These are phyloP conservation scores for Sphagnum tenellum DNA, from an alignment of 225 moss, liverwort and hornwort species.

Conservation along the genomic window DNA sequence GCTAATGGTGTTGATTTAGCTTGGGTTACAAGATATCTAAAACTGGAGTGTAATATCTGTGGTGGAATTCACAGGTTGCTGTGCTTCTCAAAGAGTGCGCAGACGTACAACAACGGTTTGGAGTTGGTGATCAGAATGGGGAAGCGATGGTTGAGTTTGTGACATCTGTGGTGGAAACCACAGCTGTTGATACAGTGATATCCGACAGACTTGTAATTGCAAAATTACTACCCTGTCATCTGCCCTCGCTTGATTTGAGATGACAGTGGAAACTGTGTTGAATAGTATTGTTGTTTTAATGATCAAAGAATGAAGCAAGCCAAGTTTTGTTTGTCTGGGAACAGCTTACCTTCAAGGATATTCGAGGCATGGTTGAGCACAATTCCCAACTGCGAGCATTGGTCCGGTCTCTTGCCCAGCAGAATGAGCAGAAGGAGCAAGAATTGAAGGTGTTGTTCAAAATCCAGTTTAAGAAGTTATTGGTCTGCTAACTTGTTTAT, in stretches of 20 bases:
- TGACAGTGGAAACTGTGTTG: no score
- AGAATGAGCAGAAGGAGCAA: slow-evolving; percentile 78
- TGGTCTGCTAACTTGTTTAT: no score
- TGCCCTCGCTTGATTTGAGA: no score
- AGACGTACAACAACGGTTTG: slow-evolving; percentile 80
- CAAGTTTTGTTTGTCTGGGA: background rate
- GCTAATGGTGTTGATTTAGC: no score
- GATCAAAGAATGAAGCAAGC: background rate
- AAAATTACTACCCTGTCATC: no score
- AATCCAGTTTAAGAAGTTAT: no score
- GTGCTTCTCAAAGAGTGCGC: slow-evolving; percentile 86
- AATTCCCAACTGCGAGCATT: slow-evolving; percentile 82
- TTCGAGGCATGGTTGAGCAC: slow-evolving; percentile 95
- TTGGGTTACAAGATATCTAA: no score
- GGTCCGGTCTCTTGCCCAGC: slow-evolving; percentile 75
- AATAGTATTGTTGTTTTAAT: no score
- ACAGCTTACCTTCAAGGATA: slow-evolving; percentile 88
- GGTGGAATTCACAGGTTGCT: slow-evolving; percentile 43
- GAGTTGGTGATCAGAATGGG: slow-evolving; percentile 79
- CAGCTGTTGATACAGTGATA: slow-evolving; percentile 70
- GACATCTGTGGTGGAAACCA: slow-evolving; percentile 50
- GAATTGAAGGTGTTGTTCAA: slow-evolving; percentile 52
- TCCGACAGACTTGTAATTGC: slow-evolving; percentile 73
- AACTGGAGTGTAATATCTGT: no score
- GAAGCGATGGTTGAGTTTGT: slow-evolving; percentile 37